A percentile compares a stretch with the other conserved stretches of the same genome.
Evolutionary conservation across 306 rosid genomes (phyloP).

Genomic region (Hylodesmum podocarpum): DNA sequence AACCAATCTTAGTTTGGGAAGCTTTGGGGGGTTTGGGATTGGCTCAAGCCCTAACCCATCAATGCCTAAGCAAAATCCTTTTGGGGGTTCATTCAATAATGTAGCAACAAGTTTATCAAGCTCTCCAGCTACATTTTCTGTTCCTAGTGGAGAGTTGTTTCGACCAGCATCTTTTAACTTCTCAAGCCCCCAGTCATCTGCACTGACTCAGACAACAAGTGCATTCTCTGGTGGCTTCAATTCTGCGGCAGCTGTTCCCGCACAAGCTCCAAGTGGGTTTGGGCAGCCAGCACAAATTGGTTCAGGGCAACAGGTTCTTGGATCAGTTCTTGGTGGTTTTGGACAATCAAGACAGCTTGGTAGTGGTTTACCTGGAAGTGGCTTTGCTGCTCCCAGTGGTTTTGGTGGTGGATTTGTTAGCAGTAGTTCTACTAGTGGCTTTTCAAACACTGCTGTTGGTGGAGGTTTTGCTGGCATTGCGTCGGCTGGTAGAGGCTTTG

Average conservation of each 20-base stretch:
- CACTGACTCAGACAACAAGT: slow-evolving; percentile 50
- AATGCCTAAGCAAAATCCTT: slow-evolving; percentile 66
- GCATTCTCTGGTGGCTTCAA: slow-evolving; percentile 63
- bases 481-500: slow-evolving; percentile 51
- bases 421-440: slow-evolving; percentile 47
- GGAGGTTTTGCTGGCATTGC: slow-evolving; percentile 54
- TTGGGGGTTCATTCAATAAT: slow-evolving; percentile 72
- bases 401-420: slow-evolving; percentile 57
- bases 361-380: slow-evolving; percentile 52
- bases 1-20: slow-evolving; percentile 57
- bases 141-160: slow-evolving; percentile 71
- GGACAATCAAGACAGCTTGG: slow-evolving; percentile 97
- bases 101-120: slow-evolving; percentile 37
- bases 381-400: slow-evolving; percentile 59
- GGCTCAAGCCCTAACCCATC: slow-evolving; percentile 51
- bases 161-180: slow-evolving; percentile 83
- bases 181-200: slow-evolving; percentile 56
- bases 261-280: slow-evolving; percentile 58
- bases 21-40: slow-evolving; percentile 65
- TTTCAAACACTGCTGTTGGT: slow-evolving; percentile 44
- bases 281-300: slow-evolving; percentile 79
- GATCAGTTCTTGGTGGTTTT: slow-evolving; percentile 84
- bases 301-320: slow-evolving; percentile 84
- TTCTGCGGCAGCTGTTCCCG: slow-evolving; percentile 42
- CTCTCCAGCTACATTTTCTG: slow-evolving; percentile 45